phyloP scores from a whole-genome alignment of 306 rosid genomes.

The Prunus campanulata region DNA sequence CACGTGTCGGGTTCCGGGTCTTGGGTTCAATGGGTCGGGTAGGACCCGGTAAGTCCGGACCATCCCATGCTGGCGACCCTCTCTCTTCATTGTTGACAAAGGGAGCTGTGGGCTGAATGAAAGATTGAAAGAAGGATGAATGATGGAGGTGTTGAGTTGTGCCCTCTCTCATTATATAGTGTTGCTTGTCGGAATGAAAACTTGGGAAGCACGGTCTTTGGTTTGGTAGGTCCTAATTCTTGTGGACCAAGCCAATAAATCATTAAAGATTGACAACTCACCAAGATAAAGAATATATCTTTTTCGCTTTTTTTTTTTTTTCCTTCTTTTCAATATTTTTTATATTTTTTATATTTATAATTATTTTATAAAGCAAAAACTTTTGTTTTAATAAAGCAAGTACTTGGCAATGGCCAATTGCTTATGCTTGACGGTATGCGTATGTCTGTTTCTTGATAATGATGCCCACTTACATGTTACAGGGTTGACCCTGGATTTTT shows the following conservation, averaged over 20 bases:
- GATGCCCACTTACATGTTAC: no score
- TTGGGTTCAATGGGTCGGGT: constrained; percentile 42
- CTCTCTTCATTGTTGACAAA: constrained; percentile 58
- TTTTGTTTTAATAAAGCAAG: neutral
- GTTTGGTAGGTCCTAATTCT: constrained; percentile 8
- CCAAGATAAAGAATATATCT: neutral
- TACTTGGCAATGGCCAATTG: neutral
- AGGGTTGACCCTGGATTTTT: no score
- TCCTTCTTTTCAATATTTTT: neutral
- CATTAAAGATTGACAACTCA: constrained; percentile 13
- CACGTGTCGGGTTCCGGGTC: constrained; percentile 31
- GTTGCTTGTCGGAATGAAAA: neutral
- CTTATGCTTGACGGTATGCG: neutral
- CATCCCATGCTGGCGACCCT: constrained; percentile 85
- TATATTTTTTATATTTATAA: no score
- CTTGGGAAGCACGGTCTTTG: constrained; percentile 53
- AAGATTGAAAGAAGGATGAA: neutral
- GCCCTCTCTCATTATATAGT: neutral
- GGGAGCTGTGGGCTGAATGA: constrained; percentile 9
- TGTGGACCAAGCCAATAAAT: constrained; percentile 34
- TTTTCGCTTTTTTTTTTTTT: neutral
- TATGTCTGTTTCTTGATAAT: no score
- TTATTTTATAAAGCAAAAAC: neutral
- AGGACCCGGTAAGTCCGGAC: constrained; percentile 48
- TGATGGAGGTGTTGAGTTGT: neutral